phyloP scores from a whole-genome alignment of 139 green algal genomes.

The Nannochloris sp. region DNA sequence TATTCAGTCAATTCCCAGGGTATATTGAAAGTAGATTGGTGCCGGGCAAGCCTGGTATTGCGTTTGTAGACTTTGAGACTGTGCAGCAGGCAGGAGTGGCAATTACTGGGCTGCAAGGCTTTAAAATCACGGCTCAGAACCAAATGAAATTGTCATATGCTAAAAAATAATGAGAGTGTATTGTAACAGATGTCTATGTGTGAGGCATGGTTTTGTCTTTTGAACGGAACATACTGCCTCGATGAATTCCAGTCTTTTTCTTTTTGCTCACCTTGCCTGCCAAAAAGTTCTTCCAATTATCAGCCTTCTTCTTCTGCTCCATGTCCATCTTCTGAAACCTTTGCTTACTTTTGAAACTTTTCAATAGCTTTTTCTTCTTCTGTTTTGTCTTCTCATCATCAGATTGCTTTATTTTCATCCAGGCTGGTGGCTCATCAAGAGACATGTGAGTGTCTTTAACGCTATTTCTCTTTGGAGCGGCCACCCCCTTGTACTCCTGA shows the following conservation, averaged over 20 bases:
- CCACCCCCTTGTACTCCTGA: constrained; percentile 49
- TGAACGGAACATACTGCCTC: constrained; percentile 17
- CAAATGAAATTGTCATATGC: constrained; percentile 83
- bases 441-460: constrained; percentile 46
- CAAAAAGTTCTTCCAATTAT: constrained; percentile 27
- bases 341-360: constrained; percentile 74
- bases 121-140: constrained; percentile 85
- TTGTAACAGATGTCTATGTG: background rate
- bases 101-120: constrained; percentile 78
- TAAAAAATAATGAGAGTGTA: constrained; percentile 57
- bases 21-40: constrained; percentile 88
- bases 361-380: constrained; percentile 77
- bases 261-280: constrained; percentile 20
- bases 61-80: constrained; percentile 91
- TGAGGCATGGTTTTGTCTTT: constrained; percentile 44
- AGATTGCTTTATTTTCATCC: constrained; percentile 63
- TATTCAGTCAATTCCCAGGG: constrained; percentile 93
- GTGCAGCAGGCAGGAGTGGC: constrained; percentile 51
- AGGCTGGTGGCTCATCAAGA: constrained; percentile 42
- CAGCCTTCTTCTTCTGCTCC: constrained; percentile 27
- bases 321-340: constrained; percentile 71
- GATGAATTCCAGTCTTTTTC: constrained; percentile 31
- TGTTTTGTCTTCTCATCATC: constrained; percentile 70
- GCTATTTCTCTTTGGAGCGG: constrained; percentile 58
- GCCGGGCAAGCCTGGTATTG: constrained; percentile 83